Evolutionary conservation across 2,329 filamentous ascomycete species (phyloP).

Genomic region (Neonectria punicea): DNA sequence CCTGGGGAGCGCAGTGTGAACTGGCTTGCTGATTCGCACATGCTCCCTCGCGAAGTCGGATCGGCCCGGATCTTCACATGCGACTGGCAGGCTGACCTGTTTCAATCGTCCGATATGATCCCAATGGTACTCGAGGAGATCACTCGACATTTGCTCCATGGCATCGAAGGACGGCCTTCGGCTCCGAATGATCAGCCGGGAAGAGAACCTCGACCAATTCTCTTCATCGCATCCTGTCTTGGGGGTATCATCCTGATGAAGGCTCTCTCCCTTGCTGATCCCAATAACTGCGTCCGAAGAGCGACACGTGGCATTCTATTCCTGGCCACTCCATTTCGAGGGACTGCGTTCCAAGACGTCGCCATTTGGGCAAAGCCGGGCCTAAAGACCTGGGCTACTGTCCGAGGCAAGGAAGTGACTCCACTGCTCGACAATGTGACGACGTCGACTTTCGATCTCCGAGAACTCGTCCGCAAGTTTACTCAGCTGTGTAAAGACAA

Average conservation of each 20-base stretch:
- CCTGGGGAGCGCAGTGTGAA: neutral
- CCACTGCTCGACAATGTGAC: neutral
- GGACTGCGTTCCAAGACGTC: neutral
- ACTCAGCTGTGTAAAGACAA: neutral
- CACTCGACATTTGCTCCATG: neutral
- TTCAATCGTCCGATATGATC: neutral
- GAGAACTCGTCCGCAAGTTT: neutral
- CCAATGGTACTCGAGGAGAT: neutral
- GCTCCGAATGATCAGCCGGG: too few species aligned
- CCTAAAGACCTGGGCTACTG: neutral
- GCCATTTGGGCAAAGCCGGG: neutral
- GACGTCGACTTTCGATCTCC: neutral
- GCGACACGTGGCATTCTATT: neutral
- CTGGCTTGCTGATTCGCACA: neutral
- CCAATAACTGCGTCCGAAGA: neutral
- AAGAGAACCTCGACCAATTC: neutral
- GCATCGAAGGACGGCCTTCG: neutral
- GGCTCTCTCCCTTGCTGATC: neutral
- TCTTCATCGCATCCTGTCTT: constrained; percentile 3
- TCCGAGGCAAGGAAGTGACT: neutral
- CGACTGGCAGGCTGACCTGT: neutral
- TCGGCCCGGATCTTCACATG: neutral
- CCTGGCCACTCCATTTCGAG: neutral
- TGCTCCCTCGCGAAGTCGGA: neutral
- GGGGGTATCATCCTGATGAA: constrained; percentile 1